Percentiles rank a stretch among this genome's conserved stretches.
Conservation (phyloP, 768 basidiomycete species). For the Russula brevipes region DNA sequence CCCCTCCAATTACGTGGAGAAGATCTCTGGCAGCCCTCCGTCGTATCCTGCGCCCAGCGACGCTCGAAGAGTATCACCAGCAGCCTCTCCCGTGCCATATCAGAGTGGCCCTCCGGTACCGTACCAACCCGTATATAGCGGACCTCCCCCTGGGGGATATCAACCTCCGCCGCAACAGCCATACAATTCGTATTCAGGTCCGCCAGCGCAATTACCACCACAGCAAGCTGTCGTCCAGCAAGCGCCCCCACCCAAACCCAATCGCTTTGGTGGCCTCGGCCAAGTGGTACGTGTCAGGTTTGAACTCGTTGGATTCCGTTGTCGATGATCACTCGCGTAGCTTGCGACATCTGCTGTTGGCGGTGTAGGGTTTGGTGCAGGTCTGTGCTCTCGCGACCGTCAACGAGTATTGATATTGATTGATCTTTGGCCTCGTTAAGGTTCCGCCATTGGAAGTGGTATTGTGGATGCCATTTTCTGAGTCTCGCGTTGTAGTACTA, state of each 20-base stretch:
- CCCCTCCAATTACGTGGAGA: conserved; percentile 72
- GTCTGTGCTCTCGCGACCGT: conserved; percentile 35
- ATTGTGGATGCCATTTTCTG: conserved; percentile 47
- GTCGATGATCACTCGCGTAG: conserved; percentile 16
- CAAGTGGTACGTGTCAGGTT: conserved; percentile 10
- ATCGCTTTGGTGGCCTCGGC: conserved; percentile 18
- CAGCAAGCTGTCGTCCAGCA: conserved; percentile 21
- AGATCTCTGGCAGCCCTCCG: conserved; percentile 32
- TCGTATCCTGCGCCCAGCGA: conserved; percentile 24
- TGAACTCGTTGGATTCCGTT: background rate
- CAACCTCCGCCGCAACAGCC: conserved; percentile 26
- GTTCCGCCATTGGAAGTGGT: conserved; percentile 49
- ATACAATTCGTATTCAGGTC: conserved; percentile 20
- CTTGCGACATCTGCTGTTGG: conserved; percentile 44
- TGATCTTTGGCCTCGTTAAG: conserved; percentile 27
- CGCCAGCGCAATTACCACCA: conserved; percentile 26
- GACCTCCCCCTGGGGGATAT: conserved; percentile 26
- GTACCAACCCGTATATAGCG: conserved; percentile 33
- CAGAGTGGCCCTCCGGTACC: conserved; percentile 35
- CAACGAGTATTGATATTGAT: background rate
- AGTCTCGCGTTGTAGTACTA: background rate
- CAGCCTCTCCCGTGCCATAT: conserved; percentile 18
- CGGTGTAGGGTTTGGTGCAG: conserved; percentile 74
- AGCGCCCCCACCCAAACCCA: conserved; percentile 26
- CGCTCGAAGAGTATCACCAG: background rate